Conservation (phyloP, 805 yeast species). For the Naumovozyma castellii region DNA sequence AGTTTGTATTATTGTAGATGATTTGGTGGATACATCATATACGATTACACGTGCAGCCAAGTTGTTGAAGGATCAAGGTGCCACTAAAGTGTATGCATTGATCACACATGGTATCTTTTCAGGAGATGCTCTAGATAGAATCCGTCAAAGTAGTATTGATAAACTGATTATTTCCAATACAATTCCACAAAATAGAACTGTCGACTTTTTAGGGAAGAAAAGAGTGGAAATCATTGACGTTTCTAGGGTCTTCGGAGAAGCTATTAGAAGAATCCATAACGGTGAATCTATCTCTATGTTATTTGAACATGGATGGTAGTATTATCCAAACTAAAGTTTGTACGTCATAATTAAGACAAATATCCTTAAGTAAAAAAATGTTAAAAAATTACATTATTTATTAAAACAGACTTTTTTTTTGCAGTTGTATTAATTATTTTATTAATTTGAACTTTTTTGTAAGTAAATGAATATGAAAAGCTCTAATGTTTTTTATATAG, state of each 20-base stretch:
- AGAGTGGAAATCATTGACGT: constrained; percentile 79
- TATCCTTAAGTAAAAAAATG: neutral
- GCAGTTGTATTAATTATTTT: too few relatives aligned
- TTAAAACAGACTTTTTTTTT: neutral
- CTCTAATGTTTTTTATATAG: too few relatives aligned
- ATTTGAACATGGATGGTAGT: constrained; percentile 62
- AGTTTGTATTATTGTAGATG: constrained; percentile 87
- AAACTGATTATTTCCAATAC: constrained; percentile 82
- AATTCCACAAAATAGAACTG: constrained; percentile 69
- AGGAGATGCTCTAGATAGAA: constrained; percentile 77
- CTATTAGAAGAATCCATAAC: constrained; percentile 89
- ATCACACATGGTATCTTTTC: constrained; percentile 90
- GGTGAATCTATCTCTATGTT: constrained; percentile 94
- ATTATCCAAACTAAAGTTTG: too few relatives aligned
- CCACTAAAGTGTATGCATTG: constrained; percentile 72
- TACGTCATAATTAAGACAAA: too few relatives aligned
- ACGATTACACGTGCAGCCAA: constrained; percentile 90
- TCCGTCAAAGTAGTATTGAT: constrained; percentile 63
- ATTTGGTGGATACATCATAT: constrained; percentile 84
- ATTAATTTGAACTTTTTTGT: too few relatives aligned
- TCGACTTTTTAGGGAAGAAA: constrained; percentile 39
- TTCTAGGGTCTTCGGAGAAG: constrained; percentile 82
- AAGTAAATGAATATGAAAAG: too few relatives aligned
- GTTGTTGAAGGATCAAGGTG: constrained; percentile 87
- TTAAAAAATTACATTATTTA: neutral